Percentiles rank a stretch among this genome's conserved stretches.
Evolutionary conservation across 306 rosid species (phyloP).

Genomic region (Citrullus colocynthis): DNA sequence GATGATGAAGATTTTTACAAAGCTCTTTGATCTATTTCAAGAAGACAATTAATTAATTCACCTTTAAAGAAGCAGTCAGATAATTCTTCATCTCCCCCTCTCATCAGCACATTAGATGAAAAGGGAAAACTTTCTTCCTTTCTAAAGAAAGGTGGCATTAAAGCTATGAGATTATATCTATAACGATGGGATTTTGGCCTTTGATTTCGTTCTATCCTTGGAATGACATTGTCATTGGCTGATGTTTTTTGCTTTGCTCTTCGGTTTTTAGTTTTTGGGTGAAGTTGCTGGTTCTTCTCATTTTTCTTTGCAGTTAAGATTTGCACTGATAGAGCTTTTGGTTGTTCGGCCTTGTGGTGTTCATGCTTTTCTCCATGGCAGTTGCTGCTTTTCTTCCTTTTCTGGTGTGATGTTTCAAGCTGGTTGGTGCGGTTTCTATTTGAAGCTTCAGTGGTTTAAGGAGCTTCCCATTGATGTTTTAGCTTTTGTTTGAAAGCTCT

Average conservation of each 20-base stretch:
- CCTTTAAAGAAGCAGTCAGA: not conserved
- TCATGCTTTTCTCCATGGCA: not conserved
- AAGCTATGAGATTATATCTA: not conserved
- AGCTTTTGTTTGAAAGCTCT: not conserved
- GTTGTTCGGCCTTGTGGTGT: not conserved
- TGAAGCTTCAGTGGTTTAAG: not conserved
- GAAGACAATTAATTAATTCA: not conserved
- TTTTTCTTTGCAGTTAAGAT: not conserved
- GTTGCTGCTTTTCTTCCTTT: not conserved
- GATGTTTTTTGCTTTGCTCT: not conserved
- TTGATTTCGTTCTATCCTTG: not conserved
- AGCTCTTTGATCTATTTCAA: not conserved
- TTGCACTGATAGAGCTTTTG: not conserved
- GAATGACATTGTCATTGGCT: not conserved
- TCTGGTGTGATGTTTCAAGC: not conserved
- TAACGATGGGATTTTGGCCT: not conserved
- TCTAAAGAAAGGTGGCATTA: not conserved
- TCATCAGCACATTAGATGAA: not conserved
- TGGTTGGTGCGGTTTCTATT: not conserved
- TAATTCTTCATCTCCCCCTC: not conserved
- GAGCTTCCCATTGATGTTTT: not conserved
- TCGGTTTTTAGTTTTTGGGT: not conserved
- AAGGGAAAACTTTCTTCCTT: not conserved
- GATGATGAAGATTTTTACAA: not conserved
- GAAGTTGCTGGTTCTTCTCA: not conserved